These are phyloP conservation scores for Epicoccum sorghinum DNA, from an alignment of 2,329 filamentous ascomycete species.

Conservation along the genomic window DNA sequence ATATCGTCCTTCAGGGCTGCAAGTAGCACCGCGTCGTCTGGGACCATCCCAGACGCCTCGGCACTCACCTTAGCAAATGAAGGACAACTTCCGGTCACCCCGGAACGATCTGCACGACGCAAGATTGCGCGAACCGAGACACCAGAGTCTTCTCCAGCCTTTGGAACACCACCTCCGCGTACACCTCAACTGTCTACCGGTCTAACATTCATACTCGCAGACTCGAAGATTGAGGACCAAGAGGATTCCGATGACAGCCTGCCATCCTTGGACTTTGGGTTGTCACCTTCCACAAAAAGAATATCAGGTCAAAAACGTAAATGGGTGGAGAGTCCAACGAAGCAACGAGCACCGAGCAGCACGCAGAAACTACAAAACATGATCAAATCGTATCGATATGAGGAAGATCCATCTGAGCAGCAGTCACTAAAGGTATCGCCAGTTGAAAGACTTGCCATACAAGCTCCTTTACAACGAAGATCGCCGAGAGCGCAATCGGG, in stretches of 20 bases:
- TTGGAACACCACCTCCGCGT: constrained; percentile 22
- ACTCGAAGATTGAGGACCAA: constrained; percentile 17
- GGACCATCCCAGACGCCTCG: background rate
- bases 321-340: constrained; percentile 23
- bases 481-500: background rate
- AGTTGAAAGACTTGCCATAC: background rate
- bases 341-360: background rate
- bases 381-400: background rate
- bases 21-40: constrained; percentile 4
- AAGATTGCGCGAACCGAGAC: constrained; percentile 12
- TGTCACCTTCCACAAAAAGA: constrained; percentile 5
- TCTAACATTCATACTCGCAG: constrained; percentile 32
- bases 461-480: background rate
- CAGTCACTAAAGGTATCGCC: background rate
- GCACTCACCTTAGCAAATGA: background rate
- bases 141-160: constrained; percentile 30
- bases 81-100: background rate
- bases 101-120: background rate
- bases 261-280: constrained; percentile 27
- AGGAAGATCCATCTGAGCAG: background rate
- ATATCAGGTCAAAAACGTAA: constrained; percentile 35
- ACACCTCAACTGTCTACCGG: constrained; percentile 23
- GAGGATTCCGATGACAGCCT: constrained; percentile 20
- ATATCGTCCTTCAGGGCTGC: constrained; percentile 24
- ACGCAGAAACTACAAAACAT: background rate